Evolutionary conservation across 129 eudicot species (phyloP), one percentile per base, ranked within the genome.

Genomic region (Saussurea involucrata): DNA sequence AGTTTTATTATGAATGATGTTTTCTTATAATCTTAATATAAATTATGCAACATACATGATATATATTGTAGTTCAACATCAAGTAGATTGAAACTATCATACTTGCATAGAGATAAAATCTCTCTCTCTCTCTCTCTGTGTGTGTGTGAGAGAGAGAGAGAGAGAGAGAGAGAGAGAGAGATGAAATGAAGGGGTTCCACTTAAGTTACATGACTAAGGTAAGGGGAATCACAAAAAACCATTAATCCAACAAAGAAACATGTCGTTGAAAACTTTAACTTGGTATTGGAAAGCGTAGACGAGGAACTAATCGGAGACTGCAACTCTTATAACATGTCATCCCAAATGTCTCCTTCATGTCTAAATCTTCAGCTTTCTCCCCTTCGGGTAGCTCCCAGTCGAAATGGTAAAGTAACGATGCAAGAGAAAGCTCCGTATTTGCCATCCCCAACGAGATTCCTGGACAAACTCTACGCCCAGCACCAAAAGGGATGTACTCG

Each of bases 401-500:
- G 36, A 83, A 80, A 60, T 76, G 85, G 61, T 86, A 76, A 53
- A 86, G 83, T 64, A 80, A 80, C 2, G 73, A 69, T 42, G 85
- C 87, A 0, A 83, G 34, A 28, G 77, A 72, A 60, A 76, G 88
- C 77, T 84, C 88, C 2, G 80, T 58, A 46, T 70, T 85, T 1
- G 74, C 80, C n/a, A 77, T 33, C 17, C 77, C 83, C 53, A 80
- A 46, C 4, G 77, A 61, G 20, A 81, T 72, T 6, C 83, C 80
- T 1, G 85, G 71, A 33, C 82, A 85, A 3, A 73, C 77, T 69
- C 83, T 61, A 15, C 84, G 74, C 31, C 83, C 81, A 12, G 80
- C 76, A 0, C 85, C 85, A 33, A 83, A 80, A 61, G 90, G 86
- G 36, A 79, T 78, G 58, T 74, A 78, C 29, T 78, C 76, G 18